A percentile compares a stretch with the other conserved stretches of the same genome.
Evolutionary conservation across 257 asterid genomes (phyloP).

Genomic region (Solanum ahanhuiri): DNA sequence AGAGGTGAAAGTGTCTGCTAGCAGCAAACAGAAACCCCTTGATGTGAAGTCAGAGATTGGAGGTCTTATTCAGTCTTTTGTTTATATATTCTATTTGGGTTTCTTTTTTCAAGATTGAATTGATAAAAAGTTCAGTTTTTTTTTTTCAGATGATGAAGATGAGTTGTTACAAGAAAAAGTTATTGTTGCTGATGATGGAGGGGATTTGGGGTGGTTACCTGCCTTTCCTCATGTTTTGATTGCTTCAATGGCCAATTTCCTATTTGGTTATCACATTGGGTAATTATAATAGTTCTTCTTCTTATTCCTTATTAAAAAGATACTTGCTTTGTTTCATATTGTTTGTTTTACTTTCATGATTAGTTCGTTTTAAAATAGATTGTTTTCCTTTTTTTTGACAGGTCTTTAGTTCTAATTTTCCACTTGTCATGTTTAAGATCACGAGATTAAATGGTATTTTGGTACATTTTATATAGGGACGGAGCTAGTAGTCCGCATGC

Average conservation of each 20-base stretch:
- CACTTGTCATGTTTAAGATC: neutral
- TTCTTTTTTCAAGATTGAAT: conserved; percentile 1
- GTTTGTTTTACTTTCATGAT: neutral
- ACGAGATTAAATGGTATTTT: neutral
- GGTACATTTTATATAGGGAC: neutral
- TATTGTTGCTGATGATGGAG: conserved; percentile 34
- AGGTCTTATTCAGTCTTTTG: neutral
- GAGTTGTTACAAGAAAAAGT: conserved; percentile 18
- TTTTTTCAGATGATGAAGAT: conserved; percentile 25
- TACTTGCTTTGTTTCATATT: neutral
- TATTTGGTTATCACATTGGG: conserved; percentile 91
- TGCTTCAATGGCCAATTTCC: conserved; percentile 87
- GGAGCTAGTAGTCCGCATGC: neutral
- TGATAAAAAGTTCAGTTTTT: neutral
- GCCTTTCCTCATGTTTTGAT: conserved; percentile 58
- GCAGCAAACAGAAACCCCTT: conserved; percentile 14
- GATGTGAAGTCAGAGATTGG: neutral
- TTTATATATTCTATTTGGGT: neutral
- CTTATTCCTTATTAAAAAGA: neutral
- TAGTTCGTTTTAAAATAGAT: too few species aligned
- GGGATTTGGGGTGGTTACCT: conserved; percentile 71
- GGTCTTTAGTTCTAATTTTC: neutral
- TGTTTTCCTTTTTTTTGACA: too few species aligned
- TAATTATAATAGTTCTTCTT: neutral
- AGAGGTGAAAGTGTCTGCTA: conserved; percentile 17